These are phyloP conservation scores for Paraphoma chrysanthemicola DNA, from an alignment of 2,329 filamentous ascomycete genomes.

Conservation along the genomic window DNA sequence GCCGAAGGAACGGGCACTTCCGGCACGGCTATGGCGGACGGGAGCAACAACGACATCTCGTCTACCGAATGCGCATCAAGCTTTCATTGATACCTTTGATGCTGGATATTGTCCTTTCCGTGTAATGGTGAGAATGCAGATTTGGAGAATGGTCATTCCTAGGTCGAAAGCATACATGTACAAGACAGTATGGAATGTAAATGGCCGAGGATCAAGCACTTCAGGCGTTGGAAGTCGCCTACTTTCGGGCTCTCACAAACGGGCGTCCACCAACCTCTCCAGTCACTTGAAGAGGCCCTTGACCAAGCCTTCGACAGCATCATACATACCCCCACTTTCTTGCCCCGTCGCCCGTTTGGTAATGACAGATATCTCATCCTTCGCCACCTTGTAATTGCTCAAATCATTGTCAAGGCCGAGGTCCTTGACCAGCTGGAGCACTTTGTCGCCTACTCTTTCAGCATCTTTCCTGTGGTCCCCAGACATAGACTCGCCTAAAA, in stretches of 20 bases:
- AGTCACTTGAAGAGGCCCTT: constrained; percentile 47
- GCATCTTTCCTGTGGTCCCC: constrained; percentile 55
- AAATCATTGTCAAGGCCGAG: constrained; percentile 56
- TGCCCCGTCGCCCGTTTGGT: constrained; percentile 53
- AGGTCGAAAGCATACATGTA: too few species aligned
- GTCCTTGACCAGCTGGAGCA: constrained; percentile 52
- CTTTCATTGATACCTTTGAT: too few species aligned
- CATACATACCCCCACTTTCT: constrained; percentile 52
- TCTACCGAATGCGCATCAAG: too few species aligned
- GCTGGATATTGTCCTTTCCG: too few species aligned
- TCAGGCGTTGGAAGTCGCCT: not conserved
- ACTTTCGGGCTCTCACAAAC: not conserved
- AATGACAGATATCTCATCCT: constrained; percentile 52
- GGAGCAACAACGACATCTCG: too few species aligned
- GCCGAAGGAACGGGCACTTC: too few species aligned
- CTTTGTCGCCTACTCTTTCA: constrained; percentile 52
- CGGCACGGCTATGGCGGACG: too few species aligned
- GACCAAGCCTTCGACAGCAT: constrained; percentile 53
- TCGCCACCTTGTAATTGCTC: constrained; percentile 53
- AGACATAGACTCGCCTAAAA: constrained; percentile 48
- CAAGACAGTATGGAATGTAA: too few species aligned
- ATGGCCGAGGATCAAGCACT: too few species aligned
- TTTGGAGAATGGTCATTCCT: too few species aligned
- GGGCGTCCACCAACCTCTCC: not conserved
- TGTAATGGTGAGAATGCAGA: too few species aligned